Evolutionary conservation across 2,329 filamentous ascomycete species (phyloP).

Genomic region (Fonsecaea multimorphosa): DNA sequence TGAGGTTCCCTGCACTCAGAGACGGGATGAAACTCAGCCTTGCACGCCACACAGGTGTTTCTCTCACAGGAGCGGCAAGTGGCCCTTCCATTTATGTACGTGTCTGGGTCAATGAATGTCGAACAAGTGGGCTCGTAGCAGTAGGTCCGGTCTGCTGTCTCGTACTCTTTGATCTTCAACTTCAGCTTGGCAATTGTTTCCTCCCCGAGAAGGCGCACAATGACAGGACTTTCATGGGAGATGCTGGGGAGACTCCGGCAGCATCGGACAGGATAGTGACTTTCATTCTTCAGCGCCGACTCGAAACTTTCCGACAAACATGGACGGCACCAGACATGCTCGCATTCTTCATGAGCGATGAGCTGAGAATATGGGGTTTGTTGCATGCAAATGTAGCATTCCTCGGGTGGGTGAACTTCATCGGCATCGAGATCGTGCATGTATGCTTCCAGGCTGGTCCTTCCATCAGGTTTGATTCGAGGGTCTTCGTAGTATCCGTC

Average conservation of each 20-base stretch:
- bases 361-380: neutral
- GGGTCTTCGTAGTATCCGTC: conserved; percentile 24
- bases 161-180: conserved; percentile 57
- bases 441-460: conserved; percentile 17
- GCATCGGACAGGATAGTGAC: conserved; percentile 26
- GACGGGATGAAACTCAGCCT: conserved; percentile 50
- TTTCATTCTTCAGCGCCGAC: conserved; percentile 23
- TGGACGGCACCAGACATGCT: conserved; percentile 28
- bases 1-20: conserved; percentile 41
- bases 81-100: conserved; percentile 46
- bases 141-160: conserved; percentile 58
- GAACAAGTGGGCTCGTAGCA: conserved; percentile 56
- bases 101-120: conserved; percentile 52
- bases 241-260: conserved; percentile 14
- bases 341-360: conserved; percentile 14
- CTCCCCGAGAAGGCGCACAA: conserved; percentile 9
- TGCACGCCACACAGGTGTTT: conserved; percentile 61
- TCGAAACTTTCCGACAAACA: conserved; percentile 21
- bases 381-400: conserved; percentile 22
- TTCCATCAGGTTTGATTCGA: conserved; percentile 13
- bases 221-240: conserved; percentile 4
- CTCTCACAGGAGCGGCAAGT: conserved; percentile 53
- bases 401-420: conserved; percentile 9
- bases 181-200: conserved; percentile 43
- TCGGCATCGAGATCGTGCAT: conserved; percentile 12